phyloP scores from a whole-genome alignment of 31 red algal genomes.

The Odonthalia washingtoniensis region DNA sequence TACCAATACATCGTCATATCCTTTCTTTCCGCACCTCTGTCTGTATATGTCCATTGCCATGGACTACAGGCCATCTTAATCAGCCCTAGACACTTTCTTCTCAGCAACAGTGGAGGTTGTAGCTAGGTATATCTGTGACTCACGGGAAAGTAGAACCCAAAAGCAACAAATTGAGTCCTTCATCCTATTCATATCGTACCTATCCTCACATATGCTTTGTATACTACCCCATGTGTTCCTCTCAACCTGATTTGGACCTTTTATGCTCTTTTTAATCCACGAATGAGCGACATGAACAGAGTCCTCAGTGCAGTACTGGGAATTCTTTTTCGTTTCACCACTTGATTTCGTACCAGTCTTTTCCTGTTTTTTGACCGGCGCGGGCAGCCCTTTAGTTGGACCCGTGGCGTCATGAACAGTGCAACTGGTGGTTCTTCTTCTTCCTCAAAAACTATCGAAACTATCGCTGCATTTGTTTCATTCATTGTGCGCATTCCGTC shows the following conservation, averaged over 20 bases:
- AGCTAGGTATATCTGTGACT: background rate
- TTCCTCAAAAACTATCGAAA: too few relatives aligned
- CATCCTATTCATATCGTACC: background rate
- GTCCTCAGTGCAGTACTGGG: too few relatives aligned
- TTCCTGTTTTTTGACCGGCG: too few relatives aligned
- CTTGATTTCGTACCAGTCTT: too few relatives aligned
- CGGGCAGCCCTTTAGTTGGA: too few relatives aligned
- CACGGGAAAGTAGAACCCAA: background rate
- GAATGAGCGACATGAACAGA: too few relatives aligned
- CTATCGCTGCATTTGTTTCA: too few relatives aligned
- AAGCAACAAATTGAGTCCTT: background rate
- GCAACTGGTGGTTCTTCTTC: too few relatives aligned
- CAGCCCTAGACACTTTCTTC: background rate
- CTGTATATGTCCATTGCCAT: conserved; percentile 9
- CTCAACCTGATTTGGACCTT: background rate
- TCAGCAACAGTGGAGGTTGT: background rate
- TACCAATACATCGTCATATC: background rate
- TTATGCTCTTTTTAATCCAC: background rate
- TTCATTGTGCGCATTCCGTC: too few relatives aligned
- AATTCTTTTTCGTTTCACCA: too few relatives aligned
- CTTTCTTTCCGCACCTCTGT: conserved; percentile 13
- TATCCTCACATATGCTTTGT: background rate
- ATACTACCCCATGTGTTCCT: background rate
- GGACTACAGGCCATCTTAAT: background rate
- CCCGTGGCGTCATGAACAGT: too few relatives aligned